These are phyloP conservation scores for Pilasporangium apinafurcum DNA, from an alignment of 352 stramenopile genomes.

Conservation along the genomic window DNA sequence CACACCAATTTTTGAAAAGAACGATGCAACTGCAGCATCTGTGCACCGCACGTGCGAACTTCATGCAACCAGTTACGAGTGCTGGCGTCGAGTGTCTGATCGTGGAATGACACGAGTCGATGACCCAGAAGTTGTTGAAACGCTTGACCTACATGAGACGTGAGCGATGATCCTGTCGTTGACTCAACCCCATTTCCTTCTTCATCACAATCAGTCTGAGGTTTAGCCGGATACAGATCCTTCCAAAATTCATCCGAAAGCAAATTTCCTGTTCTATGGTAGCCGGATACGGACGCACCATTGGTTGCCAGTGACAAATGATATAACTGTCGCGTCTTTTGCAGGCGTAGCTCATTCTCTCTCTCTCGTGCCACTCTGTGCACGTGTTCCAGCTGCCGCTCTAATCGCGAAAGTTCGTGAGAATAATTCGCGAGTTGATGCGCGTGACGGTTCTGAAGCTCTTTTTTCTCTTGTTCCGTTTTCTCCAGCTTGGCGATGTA, in stretches of 20 bases:
- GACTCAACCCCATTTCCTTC: not conserved
- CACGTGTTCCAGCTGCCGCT: slow-evolving; percentile 54
- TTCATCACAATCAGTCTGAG: not conserved
- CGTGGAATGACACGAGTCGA: slow-evolving; percentile 38
- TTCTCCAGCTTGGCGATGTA: slow-evolving; percentile 26
- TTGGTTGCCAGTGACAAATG: not conserved
- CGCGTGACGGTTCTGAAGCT: slow-evolving; percentile 31
- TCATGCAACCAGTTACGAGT: slow-evolving; percentile 61
- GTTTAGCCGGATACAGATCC: slow-evolving; percentile 10
- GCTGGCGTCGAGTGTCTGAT: slow-evolving; percentile 38
- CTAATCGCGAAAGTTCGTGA: slow-evolving; percentile 56
- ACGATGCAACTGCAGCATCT: slow-evolving; percentile 53
- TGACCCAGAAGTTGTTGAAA: slow-evolving; percentile 57
- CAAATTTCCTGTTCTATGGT: too few relatives aligned
- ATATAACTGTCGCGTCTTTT: slow-evolving; percentile 52
- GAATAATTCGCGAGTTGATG: slow-evolving; percentile 66
- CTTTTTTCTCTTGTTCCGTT: slow-evolving; percentile 43
- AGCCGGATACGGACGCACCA: not conserved
- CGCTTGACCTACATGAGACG: slow-evolving; percentile 42
- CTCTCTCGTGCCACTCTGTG: slow-evolving; percentile 40
- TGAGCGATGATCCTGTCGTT: slow-evolving; percentile 19
- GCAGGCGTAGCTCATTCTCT: slow-evolving; percentile 47
- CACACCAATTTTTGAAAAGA: slow-evolving; percentile 50
- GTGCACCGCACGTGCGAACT: slow-evolving; percentile 35
- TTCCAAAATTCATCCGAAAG: slow-evolving; percentile 54